Base-by-base conservation (phyloP, 129 eudicot species). In the Chrysanthemum seticuspe region DNA sequence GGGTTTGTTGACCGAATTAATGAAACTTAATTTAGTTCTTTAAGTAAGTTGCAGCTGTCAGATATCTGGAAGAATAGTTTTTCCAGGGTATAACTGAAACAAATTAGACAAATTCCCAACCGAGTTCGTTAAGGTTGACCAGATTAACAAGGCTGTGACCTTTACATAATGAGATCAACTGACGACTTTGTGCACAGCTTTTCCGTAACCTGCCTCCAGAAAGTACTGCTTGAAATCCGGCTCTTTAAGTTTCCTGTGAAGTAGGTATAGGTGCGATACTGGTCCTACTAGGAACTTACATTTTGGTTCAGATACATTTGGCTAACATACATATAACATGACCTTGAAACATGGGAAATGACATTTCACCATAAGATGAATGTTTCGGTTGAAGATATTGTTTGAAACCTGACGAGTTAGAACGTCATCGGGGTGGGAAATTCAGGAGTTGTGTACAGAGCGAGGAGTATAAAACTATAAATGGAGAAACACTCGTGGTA, bases 311-410 rank as follows among this genome's bases (percentile, higher is more conserved):
- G 54, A 81, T 87, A 13, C 87, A 68, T 8, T 40, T 84, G 71
- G 84, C 72, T 3, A 79, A 52, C 76, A 25, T 25, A 25, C 1
- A 25, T 25, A 31, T 13, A 12, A 57, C 50, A 82, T 63, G 58
- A 50, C 45, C 45, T 64, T 9, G 86, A 82, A 10, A 74, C 83
- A 29, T 95, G 99, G 97, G 91, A 95, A 53, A 36, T 90, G 74
- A 95, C 94, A 5, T 78, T 95, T 55, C 91, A 95, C 79, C 96
- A 95, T 14, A 95, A 90, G 78, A 84, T 82, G 97, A 97, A 95
- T 4, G 82, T 90, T 49, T 87, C 88, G 0, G 70, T 88, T 0
- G 94, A 95, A 12, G 96, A 90, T 36, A 83, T 95, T 10, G 85
- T 95, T 63, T 79, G 67, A 2, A 78, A 84, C 73, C 76, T 95